These are phyloP conservation scores for Starmera amethionina DNA, from an alignment of 805 yeast species.

Conservation along the genomic window DNA sequence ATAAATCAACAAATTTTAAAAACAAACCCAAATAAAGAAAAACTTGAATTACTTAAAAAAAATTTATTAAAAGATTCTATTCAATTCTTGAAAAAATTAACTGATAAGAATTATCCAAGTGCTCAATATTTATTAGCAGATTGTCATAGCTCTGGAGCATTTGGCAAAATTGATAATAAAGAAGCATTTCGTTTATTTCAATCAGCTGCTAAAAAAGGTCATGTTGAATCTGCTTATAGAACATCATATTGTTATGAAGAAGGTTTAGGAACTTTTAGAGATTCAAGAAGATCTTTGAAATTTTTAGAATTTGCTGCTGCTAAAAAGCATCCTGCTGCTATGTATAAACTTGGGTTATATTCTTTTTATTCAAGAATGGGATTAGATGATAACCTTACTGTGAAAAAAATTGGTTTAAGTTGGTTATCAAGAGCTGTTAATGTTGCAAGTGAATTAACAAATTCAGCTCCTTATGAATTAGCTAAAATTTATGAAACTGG, in stretches of 20 bases:
- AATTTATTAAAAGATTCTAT: constrained; percentile 72
- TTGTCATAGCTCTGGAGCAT: constrained; percentile 74
- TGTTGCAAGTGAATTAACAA: constrained; percentile 71
- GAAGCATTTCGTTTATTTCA: constrained; percentile 74
- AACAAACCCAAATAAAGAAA: background rate
- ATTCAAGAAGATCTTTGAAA: constrained; percentile 77
- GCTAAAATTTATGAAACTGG: constrained; percentile 81
- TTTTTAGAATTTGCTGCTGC: constrained; percentile 81
- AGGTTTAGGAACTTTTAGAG: constrained; percentile 87
- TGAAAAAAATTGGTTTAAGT: constrained; percentile 80
- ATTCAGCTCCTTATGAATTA: constrained; percentile 92
- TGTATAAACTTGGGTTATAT: constrained; percentile 85
- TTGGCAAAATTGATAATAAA: constrained; percentile 69
- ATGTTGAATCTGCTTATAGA: constrained; percentile 83
- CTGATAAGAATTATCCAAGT: constrained; percentile 76
- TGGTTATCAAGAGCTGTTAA: constrained; percentile 88
- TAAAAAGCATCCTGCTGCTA: constrained; percentile 92
- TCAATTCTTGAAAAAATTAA: constrained; percentile 53
- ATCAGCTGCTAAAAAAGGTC: constrained; percentile 89
- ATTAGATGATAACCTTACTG: constrained; percentile 49
- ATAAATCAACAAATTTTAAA: constrained; percentile 24
- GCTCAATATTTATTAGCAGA: constrained; percentile 93
- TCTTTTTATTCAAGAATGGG: constrained; percentile 85
- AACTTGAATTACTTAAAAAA: constrained; percentile 28
- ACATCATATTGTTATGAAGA: constrained; percentile 88